A percentile compares a stretch with the other conserved stretches of the same genome.
These are phyloP conservation scores for Microdochium trichocladiopsis DNA, from an alignment of 2,329 filamentous ascomycete genomes.

Conservation along the genomic window DNA sequence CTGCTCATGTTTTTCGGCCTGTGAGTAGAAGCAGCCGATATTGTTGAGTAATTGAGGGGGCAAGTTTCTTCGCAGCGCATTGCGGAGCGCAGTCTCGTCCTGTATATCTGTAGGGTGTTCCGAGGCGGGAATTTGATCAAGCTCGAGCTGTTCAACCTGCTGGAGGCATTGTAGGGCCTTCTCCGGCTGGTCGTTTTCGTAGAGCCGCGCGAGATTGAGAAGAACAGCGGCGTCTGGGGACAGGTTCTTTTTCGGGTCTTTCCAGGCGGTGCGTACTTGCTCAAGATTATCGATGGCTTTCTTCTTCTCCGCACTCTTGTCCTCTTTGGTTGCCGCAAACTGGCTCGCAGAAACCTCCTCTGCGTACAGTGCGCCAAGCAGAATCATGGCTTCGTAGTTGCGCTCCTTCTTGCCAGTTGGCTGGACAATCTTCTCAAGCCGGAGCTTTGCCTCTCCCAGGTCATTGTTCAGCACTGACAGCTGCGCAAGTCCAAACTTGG, in stretches of 20 bases:
- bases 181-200: constrained; percentile 78
- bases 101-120: constrained; percentile 54
- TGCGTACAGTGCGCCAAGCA: constrained; percentile 86
- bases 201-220: constrained; percentile 84
- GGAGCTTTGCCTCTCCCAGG: constrained; percentile 84
- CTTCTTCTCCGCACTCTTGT: constrained; percentile 77
- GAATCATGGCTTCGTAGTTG: constrained; percentile 80
- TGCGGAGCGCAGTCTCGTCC: constrained; percentile 53
- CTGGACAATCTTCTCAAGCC: constrained; percentile 89
- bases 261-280: constrained; percentile 80
- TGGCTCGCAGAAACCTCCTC: constrained; percentile 87
- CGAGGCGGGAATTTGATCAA: constrained; percentile 68
- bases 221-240: constrained; percentile 79
- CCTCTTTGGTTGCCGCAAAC: constrained; percentile 66
- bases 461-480: constrained; percentile 79
- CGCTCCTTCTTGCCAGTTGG: constrained; percentile 55
- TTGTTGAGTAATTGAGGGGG: constrained; percentile 94
- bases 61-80: constrained; percentile 65
- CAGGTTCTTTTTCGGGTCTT: constrained; percentile 80
- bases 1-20: constrained; percentile 71
- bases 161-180: constrained; percentile 88
- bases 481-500: constrained; percentile 91
- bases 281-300: constrained; percentile 85
- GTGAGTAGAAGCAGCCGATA: constrained; percentile 92
- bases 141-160: constrained; percentile 85